A percentile compares a stretch with the other conserved stretches of the same genome.
These are phyloP conservation scores for Exobasidium cylindrosporum DNA, from an alignment of 1,284 basidiomycete species.

Conservation along the genomic window DNA sequence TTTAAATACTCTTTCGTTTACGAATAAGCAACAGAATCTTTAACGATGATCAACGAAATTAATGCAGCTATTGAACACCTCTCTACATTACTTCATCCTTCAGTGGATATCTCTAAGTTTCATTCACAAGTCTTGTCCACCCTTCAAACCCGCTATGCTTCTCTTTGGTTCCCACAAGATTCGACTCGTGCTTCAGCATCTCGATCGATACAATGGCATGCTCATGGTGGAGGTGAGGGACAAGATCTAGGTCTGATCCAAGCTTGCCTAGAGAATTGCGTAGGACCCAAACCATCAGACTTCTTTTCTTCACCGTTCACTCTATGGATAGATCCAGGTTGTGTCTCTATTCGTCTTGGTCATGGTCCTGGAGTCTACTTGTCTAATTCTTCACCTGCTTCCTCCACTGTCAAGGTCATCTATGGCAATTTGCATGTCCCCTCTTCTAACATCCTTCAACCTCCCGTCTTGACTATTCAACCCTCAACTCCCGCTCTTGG, in stretches of 20 bases:
- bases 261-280: constrained; percentile 17
- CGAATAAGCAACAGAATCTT: background rate
- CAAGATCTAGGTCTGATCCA: constrained; percentile 25
- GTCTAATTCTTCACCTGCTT: too few relatives aligned
- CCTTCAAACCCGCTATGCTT: background rate
- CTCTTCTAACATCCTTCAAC: background rate
- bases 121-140: background rate
- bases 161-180: constrained; percentile 16
- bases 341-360: constrained; percentile 36
- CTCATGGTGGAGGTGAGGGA: constrained; percentile 35
- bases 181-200: constrained; percentile 31
- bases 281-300: constrained; percentile 17
- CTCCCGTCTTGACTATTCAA: background rate
- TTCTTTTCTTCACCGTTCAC: constrained; percentile 27
- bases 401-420: constrained; percentile 22
- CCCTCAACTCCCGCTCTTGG: constrained; percentile 10
- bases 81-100: constrained; percentile 19
- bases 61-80: constrained; percentile 32
- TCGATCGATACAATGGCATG: constrained; percentile 34
- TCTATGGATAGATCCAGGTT: constrained; percentile 45
- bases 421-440: constrained; percentile 19
- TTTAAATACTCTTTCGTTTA: background rate
- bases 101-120: background rate
- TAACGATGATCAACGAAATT: constrained; percentile 33
- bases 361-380: constrained; percentile 27